A percentile compares a stretch with the other conserved stretches of the same genome.
Evolutionary conservation across 345 rosid species (phyloP).

Genomic region (Euclidium syriacum): DNA sequence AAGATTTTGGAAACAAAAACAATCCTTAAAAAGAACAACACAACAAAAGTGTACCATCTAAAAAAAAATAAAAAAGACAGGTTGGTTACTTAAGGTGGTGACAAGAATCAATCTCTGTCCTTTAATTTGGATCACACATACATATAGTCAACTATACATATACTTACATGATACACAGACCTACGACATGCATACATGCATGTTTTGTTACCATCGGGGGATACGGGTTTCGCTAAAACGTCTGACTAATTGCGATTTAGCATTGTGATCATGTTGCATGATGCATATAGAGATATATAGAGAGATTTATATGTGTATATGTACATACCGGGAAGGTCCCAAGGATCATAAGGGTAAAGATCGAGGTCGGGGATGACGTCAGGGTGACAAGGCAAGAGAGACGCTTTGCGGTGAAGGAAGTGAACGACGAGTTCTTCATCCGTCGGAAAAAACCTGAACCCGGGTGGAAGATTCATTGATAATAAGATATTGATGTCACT

Average conservation of each 20-base stretch:
- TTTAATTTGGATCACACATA: conserved; percentile 5
- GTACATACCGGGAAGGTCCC: conserved; percentile 81
- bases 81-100: conserved; percentile 30
- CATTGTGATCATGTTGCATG: conserved; percentile 3
- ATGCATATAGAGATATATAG: not conserved
- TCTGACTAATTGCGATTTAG: too few relatives aligned
- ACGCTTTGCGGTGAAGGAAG: conserved; percentile 85
- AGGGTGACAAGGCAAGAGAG: conserved; percentile 86
- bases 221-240: too few relatives aligned
- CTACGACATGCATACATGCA: not conserved
- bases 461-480: conserved; percentile 69
- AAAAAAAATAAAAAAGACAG: conserved; percentile 13
- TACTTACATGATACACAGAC: conserved; percentile 8
- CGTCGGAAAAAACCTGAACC: conserved; percentile 78
- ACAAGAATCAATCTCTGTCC: conserved; percentile 28
- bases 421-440: conserved; percentile 95
- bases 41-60: conserved; percentile 11
- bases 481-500: conserved; percentile 9
- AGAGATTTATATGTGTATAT: not conserved
- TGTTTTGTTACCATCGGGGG: too few relatives aligned
- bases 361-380: conserved; percentile 95
- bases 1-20: conserved; percentile 27
- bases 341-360: conserved; percentile 81
- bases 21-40: conserved; percentile 27
- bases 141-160: conserved; percentile 2